A percentile compares a stretch with the other conserved stretches of the same genome.
These are phyloP conservation scores for Candida piceae DNA, from an alignment of 805 yeast species.

Conservation along the genomic window DNA sequence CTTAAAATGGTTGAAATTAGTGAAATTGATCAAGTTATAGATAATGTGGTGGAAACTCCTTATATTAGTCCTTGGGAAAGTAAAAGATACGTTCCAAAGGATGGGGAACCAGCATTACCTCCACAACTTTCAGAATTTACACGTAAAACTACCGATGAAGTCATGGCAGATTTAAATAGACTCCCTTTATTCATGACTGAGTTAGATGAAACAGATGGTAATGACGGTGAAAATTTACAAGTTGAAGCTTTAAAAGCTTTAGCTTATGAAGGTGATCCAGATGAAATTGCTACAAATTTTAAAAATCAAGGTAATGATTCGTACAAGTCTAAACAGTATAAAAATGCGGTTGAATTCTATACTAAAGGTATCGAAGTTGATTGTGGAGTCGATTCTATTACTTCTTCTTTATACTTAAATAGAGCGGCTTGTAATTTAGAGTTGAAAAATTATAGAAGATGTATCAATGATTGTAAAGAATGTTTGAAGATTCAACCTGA, in stretches of 20 bases:
- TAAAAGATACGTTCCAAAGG: slow-evolving; percentile 24
- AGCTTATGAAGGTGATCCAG: slow-evolving; percentile 94
- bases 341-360: slow-evolving; percentile 73
- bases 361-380: slow-evolving; percentile 73
- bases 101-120: slow-evolving; percentile 70
- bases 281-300: slow-evolving; percentile 84
- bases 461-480: slow-evolving; percentile 79
- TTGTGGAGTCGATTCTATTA: slow-evolving; percentile 50
- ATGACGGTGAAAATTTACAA: slow-evolving; percentile 66
- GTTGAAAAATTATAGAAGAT: slow-evolving; percentile 74
- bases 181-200: slow-evolving; percentile 94
- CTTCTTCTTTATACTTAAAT: slow-evolving; percentile 65
- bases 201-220: slow-evolving; percentile 70
- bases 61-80: slow-evolving; percentile 30
- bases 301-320: slow-evolving; percentile 91
- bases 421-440: slow-evolving; percentile 91
- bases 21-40: slow-evolving; percentile 20
- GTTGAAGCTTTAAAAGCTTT: slow-evolving; percentile 87
- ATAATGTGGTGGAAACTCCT: not conserved
- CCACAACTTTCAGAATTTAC: slow-evolving; percentile 70
- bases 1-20: slow-evolving; percentile 27
- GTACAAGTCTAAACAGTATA: slow-evolving; percentile 64
- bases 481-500: slow-evolving; percentile 61
- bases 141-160: slow-evolving; percentile 67
- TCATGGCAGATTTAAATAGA: slow-evolving; percentile 70